A percentile compares a stretch with the other conserved stretches of the same genome.
These are phyloP conservation scores for Cruciata laevipes DNA, from an alignment of 257 asterid genomes.

Conservation along the genomic window DNA sequence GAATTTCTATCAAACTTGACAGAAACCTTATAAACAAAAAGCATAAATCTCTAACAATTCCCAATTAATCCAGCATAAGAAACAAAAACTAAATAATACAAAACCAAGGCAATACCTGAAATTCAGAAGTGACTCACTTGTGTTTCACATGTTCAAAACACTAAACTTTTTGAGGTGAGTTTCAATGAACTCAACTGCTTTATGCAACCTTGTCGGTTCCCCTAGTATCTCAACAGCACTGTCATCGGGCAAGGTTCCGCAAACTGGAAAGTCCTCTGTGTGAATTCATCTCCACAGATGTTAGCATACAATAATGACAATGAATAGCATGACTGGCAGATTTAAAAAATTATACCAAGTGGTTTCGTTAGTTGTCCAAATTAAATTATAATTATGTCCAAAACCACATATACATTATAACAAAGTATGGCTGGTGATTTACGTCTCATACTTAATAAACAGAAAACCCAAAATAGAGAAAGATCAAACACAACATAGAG, in stretches of 20 bases:
- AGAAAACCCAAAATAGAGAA: neutral
- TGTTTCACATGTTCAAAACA: slow-evolving; percentile 67
- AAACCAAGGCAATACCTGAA: too few species aligned
- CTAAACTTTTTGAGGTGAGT: slow-evolving; percentile 79
- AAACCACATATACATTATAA: neutral
- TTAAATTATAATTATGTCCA: too few species aligned
- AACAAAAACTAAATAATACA: too few species aligned
- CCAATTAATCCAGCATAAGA: too few species aligned
- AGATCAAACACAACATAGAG: neutral
- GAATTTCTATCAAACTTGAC: too few species aligned
- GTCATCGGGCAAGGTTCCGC: slow-evolving; percentile 80
- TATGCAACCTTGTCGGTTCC: slow-evolving; percentile 60
- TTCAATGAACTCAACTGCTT: slow-evolving; percentile 77
- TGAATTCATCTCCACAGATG: slow-evolving; percentile 14
- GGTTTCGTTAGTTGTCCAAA: too few species aligned
- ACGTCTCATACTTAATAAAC: neutral
- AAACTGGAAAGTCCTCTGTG: slow-evolving; percentile 71
- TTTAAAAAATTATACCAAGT: neutral
- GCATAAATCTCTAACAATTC: too few species aligned
- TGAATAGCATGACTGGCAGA: neutral
- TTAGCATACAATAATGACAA: neutral
- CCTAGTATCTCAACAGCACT: slow-evolving; percentile 93
- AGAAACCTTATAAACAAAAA: too few species aligned
- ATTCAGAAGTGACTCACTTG: too few species aligned
- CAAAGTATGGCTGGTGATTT: neutral